Evolutionary conservation across 257 asterid species (phyloP).

Genomic region (Przewalskia tangutica): DNA sequence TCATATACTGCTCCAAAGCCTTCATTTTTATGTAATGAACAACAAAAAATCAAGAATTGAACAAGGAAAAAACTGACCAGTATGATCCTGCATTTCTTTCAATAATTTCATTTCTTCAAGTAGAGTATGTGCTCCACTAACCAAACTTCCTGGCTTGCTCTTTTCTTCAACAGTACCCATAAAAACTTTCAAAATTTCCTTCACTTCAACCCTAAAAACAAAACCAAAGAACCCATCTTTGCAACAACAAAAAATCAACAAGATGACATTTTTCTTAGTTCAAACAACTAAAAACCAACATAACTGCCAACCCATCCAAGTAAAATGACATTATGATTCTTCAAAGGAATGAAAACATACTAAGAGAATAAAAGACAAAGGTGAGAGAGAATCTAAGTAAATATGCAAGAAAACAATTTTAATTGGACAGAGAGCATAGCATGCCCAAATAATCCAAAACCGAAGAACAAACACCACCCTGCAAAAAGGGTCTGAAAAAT

Average conservation of each 20-base stretch:
- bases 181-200: not conserved
- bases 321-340: not conserved
- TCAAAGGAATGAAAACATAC: constrained; percentile 1
- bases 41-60: not conserved
- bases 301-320: not conserved
- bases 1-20: not conserved
- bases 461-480: constrained; percentile 52
- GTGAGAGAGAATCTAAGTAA: constrained; percentile 41
- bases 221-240: constrained; percentile 24
- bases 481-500: constrained; percentile 58
- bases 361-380: not conserved
- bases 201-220: constrained; percentile 18
- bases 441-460: constrained; percentile 46
- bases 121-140: constrained; percentile 42
- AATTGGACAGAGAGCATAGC: constrained; percentile 38
- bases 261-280: constrained; percentile 12
- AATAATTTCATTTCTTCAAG: constrained; percentile 72
- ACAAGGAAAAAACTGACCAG: constrained; percentile 33
- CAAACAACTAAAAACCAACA: not conserved
- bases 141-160: constrained; percentile 44
- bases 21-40: not conserved
- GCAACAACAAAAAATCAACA: constrained; percentile 5
- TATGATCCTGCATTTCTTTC: constrained; percentile 79
- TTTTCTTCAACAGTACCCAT: constrained; percentile 61
- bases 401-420: constrained; percentile 43